Evolutionary conservation across 2,329 filamentous ascomycete species (phyloP).

Genomic region (Dissoconium aciculare): DNA sequence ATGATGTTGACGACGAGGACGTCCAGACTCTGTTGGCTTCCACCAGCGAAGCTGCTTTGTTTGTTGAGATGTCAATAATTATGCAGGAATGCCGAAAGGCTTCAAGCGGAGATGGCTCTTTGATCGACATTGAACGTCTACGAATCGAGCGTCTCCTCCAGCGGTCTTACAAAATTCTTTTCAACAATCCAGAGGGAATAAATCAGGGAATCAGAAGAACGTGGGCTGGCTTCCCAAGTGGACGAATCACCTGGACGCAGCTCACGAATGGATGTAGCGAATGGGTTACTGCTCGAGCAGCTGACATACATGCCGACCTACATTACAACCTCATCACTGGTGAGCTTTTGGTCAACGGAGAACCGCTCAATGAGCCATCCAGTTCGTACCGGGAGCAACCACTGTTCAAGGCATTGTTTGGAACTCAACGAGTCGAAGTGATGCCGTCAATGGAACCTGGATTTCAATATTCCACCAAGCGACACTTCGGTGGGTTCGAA

Average conservation of each 20-base stretch:
- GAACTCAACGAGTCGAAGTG: slow-evolving; percentile 37
- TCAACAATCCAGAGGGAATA: slow-evolving; percentile 5
- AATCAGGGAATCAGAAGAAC: slow-evolving; percentile 15
- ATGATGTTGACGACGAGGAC: slow-evolving; percentile 19
- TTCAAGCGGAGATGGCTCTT: not conserved
- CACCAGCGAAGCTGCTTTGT: slow-evolving; percentile 7
- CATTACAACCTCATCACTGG: slow-evolving; percentile 35
- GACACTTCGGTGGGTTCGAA: slow-evolving; percentile 23
- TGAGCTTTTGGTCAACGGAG: slow-evolving; percentile 35
- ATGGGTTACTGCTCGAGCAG: slow-evolving; percentile 18
- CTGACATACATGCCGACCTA: slow-evolving; percentile 22
- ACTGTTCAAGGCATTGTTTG: slow-evolving; percentile 39
- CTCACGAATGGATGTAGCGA: slow-evolving; percentile 1
- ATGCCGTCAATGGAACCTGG: slow-evolving; percentile 36
- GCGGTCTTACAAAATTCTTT: slow-evolving; percentile 8
- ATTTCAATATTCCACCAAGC: slow-evolving; percentile 38
- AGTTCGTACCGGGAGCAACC: slow-evolving; percentile 32
- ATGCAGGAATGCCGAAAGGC: slow-evolving; percentile 10
- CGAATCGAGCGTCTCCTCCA: slow-evolving; percentile 10
- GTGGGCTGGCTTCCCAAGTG: slow-evolving; percentile 29
- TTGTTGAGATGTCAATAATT: slow-evolving; percentile 12
- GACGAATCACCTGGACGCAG: not conserved
- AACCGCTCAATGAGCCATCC: slow-evolving; percentile 40
- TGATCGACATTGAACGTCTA: slow-evolving; percentile 2
- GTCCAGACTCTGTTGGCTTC: slow-evolving; percentile 9